Evolutionary conservation across 768 basidiomycete genomes (phyloP).

Genomic region (Termitomyces sp.): DNA sequence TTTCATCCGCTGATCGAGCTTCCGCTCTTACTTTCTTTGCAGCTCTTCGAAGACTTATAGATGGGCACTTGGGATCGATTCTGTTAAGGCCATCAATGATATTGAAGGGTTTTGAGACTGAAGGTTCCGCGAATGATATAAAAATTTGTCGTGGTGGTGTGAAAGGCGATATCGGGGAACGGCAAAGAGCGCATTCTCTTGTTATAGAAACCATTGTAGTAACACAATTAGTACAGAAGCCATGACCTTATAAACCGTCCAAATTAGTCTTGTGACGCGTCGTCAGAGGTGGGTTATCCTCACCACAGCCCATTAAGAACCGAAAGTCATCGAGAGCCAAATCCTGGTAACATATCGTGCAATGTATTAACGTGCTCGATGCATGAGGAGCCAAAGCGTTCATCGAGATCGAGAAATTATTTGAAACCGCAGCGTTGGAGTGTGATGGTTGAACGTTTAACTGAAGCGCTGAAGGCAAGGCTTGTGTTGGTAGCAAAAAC

Average conservation of each 20-base stretch:
- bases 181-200: conserved; percentile 6
- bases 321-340: conserved; percentile 10
- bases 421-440: background rate
- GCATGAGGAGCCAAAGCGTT: background rate
- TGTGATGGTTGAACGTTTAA: too few species aligned
- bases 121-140: conserved; percentile 8
- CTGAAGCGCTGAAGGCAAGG: too few species aligned
- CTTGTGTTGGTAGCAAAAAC: too few species aligned
- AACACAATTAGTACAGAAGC: conserved; percentile 11
- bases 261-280: background rate
- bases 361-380: background rate
- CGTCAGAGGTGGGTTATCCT: background rate
- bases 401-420: background rate
- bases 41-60: conserved; percentile 9
- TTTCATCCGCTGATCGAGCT: background rate
- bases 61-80: background rate
- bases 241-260: conserved; percentile 10
- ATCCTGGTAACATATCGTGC: conserved; percentile 10
- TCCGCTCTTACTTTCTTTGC: conserved; percentile 4
- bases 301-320: conserved; percentile 12
- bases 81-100: conserved; percentile 2
- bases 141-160: conserved; percentile 10
- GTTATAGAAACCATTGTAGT: background rate
- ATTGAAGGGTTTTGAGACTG: background rate
- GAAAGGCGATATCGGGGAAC: background rate